A percentile compares a stretch with the other conserved stretches of the same genome.
phyloP scores from a whole-genome alignment of 495 filamentous ascomycete species.

The Aspergillus nanangensis region DNA sequence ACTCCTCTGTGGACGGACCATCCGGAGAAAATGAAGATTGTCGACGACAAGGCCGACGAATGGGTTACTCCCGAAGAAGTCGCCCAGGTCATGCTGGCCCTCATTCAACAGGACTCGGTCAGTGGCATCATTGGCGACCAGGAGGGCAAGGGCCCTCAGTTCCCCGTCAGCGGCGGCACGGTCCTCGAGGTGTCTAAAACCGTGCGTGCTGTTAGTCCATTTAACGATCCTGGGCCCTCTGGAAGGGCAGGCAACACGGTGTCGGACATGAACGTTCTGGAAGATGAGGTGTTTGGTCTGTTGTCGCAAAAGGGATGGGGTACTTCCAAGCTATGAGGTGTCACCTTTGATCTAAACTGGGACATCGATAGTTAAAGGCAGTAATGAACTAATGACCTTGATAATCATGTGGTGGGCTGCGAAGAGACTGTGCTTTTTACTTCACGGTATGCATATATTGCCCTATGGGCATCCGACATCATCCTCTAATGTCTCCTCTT shows the following conservation, averaged over 20 bases:
- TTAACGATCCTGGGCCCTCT: slow-evolving; percentile 56
- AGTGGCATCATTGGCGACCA: slow-evolving; percentile 39
- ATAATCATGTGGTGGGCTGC: too few relatives aligned
- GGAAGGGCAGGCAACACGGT: slow-evolving; percentile 42
- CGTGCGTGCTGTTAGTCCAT: slow-evolving; percentile 46
- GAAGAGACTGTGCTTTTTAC: too few relatives aligned
- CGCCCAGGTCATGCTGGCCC: slow-evolving; percentile 57
- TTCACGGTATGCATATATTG: too few relatives aligned
- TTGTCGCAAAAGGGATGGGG: slow-evolving; percentile 43
- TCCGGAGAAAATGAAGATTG: slow-evolving; percentile 58
- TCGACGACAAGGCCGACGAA: slow-evolving; percentile 43
- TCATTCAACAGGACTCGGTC: slow-evolving; percentile 48
- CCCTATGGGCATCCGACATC: too few relatives aligned
- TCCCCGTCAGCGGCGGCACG: slow-evolving; percentile 39
- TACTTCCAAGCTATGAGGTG: slow-evolving; percentile 9
- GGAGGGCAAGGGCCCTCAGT: slow-evolving; percentile 26
- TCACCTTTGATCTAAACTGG: too few relatives aligned
- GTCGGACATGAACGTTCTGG: slow-evolving; percentile 30
- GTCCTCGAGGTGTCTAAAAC: slow-evolving; percentile 58
- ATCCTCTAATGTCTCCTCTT: too few relatives aligned
- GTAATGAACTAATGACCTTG: too few relatives aligned
- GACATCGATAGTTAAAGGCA: too few relatives aligned
- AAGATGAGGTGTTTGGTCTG: slow-evolving; percentile 43
- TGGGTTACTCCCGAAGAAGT: slow-evolving; percentile 66
- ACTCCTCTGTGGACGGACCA: slow-evolving; percentile 67